Conservation (phyloP, 768 basidiomycete genomes). For the Xanthoconium stramineum region DNA sequence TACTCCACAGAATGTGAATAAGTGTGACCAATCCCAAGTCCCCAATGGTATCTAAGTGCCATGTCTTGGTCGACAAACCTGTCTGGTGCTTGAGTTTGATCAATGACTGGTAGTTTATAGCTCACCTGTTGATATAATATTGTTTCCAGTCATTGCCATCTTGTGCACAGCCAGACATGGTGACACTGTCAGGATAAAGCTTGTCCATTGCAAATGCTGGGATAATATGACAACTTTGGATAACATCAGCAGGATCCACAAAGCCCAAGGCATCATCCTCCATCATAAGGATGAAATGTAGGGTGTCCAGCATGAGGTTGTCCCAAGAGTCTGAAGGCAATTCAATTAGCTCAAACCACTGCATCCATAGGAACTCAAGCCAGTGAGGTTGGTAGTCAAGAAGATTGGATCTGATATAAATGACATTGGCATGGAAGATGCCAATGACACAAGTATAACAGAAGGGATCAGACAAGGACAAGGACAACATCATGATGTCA, state of each 20-base stretch:
- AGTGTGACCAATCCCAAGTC: too few species aligned
- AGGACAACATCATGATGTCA: background rate
- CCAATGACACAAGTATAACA: background rate
- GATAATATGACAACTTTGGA: background rate
- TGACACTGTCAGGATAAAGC: background rate
- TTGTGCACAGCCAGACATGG: background rate
- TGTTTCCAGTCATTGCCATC: background rate
- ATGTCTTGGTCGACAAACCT: too few species aligned
- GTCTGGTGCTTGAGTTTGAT: too few species aligned
- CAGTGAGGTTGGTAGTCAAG: background rate
- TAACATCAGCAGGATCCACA: background rate
- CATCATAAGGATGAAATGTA: background rate
- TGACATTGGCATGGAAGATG: background rate
- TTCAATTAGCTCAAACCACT: background rate
- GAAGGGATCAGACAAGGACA: background rate
- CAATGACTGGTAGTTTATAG: too few species aligned
- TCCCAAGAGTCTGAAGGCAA: too few species aligned
- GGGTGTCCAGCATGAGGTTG: background rate
- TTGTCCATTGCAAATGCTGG: background rate
- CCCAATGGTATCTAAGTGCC: too few species aligned
- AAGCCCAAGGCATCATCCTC: background rate
- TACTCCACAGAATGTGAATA: too few species aligned
- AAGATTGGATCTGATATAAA: background rate
- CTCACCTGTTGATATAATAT: background rate
- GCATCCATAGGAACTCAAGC: too few species aligned